Evolutionary conservation across 2,329 filamentous ascomycete species (phyloP).

Genomic region (Fusarium sp.): DNA sequence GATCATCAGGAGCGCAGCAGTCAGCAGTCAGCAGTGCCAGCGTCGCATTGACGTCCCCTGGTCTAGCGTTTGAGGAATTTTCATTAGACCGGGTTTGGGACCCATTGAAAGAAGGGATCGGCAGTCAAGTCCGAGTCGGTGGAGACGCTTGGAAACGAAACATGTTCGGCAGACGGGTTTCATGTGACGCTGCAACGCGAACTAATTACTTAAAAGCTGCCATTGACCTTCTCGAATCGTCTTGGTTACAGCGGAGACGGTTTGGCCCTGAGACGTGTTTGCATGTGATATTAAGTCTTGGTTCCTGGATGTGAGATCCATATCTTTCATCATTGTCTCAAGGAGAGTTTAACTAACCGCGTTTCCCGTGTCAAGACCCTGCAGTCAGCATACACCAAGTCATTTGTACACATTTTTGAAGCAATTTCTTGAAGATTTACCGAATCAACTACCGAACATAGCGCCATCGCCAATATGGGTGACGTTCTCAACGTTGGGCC

Average conservation of each 20-base stretch:
- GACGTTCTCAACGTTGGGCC: conserved; percentile 22
- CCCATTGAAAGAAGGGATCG: conserved; percentile 3
- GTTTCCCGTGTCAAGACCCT: too few species aligned
- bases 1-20: conserved; percentile 11
- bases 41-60: conserved; percentile 11
- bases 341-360: not conserved
- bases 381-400: too few species aligned
- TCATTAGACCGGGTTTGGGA: not conserved
- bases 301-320: not conserved
- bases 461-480: conserved; percentile 11
- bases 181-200: not conserved
- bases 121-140: not conserved
- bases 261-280: not conserved
- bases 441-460: not conserved
- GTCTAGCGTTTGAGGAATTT: not conserved
- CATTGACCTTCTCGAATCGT: not conserved
- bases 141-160: not conserved
- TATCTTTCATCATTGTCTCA: not conserved
- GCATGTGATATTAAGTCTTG: not conserved
- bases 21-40: not conserved
- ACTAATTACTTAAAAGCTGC: not conserved
- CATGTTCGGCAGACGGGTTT: not conserved
- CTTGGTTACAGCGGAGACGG: not conserved
- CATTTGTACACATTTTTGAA: not conserved
- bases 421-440: not conserved